Conservation (phyloP, 208 protist species). For the Porcisia deanei region DNA sequence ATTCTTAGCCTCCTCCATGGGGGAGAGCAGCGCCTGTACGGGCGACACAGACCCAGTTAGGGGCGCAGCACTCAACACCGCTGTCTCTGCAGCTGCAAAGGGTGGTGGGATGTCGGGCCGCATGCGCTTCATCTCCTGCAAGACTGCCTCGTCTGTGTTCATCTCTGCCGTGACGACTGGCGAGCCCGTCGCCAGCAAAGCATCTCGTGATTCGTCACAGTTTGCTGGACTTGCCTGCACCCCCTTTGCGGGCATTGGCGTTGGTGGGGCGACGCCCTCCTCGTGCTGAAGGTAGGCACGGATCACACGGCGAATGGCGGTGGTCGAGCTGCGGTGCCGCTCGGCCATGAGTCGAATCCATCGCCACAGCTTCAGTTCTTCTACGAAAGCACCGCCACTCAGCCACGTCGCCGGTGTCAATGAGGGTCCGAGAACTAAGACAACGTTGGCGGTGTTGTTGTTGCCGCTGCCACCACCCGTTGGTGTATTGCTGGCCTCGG, state of each 20-base stretch:
- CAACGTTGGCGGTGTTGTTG: slow-evolving; percentile 5
- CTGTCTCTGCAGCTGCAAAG: not conserved
- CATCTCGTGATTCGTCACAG: not conserved
- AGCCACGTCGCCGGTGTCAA: slow-evolving; percentile 67
- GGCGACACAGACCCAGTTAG: slow-evolving; percentile 15
- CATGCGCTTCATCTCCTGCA: slow-evolving; percentile 11
- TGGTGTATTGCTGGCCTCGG: not conserved
- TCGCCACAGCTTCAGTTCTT: slow-evolving; percentile 88
- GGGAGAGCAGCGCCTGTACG: slow-evolving; percentile 10
- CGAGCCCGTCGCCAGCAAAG: not conserved
- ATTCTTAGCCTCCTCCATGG: not conserved
- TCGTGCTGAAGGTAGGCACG: slow-evolving; percentile 21
- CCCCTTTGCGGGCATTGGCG: not conserved
- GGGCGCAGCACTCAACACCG: not conserved
- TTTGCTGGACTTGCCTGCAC: not conserved
- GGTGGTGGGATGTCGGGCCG: slow-evolving; percentile 6
- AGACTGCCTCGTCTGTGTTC: not conserved
- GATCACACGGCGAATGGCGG: slow-evolving; percentile 15
- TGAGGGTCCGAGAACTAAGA: slow-evolving; percentile 26
- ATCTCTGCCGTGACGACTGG: not conserved
- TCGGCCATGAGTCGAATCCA: slow-evolving; percentile 71
- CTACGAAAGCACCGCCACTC: slow-evolving; percentile 77
- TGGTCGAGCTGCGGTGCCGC: slow-evolving; percentile 16
- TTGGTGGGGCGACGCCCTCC: not conserved
- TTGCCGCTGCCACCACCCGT: not conserved